Evolutionary conservation across 176 grass and related monocot genomes (phyloP).

Genomic region (Oryza coarctata): DNA sequence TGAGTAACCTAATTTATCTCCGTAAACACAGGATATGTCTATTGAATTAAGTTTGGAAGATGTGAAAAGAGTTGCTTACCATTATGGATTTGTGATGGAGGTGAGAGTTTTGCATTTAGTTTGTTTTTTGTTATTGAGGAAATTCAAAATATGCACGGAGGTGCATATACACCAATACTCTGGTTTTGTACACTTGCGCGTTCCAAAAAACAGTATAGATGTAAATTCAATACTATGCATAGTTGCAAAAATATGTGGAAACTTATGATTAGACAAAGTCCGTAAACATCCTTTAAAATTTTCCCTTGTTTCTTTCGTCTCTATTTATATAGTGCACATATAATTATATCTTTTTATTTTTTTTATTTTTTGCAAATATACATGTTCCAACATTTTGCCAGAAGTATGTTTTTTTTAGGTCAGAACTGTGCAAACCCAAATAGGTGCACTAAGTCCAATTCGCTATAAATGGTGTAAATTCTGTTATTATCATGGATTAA

Average conservation of each 20-base stretch:
- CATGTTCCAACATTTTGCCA: neutral
- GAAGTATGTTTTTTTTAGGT: neutral
- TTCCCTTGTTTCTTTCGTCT: no score
- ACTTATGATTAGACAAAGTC: neutral
- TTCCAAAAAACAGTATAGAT: neutral
- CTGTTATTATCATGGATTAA: slow-evolving; percentile 4
- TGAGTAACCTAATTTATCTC: slow-evolving; percentile 35
- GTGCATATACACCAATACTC: neutral
- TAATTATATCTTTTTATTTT: no score
- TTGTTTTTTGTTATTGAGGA: neutral
- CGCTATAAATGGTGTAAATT: neutral
- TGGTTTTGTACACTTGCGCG: neutral
- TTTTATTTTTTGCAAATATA: no score
- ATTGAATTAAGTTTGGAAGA: slow-evolving; percentile 98
- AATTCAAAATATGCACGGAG: neutral
- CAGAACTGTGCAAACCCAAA: neutral
- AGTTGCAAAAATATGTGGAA: neutral
- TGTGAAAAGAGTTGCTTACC: slow-evolving; percentile 81
- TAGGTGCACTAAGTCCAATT: neutral
- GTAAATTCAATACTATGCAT: neutral
- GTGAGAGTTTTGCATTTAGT: slow-evolving; percentile 45
- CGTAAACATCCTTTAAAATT: no score
- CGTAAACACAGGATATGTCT: slow-evolving; percentile 86
- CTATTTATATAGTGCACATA: no score
- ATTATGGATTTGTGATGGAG: slow-evolving; percentile 93